phyloP scores from a whole-genome alignment of 2,329 filamentous ascomycete genomes.

The Phialophora tarda region DNA sequence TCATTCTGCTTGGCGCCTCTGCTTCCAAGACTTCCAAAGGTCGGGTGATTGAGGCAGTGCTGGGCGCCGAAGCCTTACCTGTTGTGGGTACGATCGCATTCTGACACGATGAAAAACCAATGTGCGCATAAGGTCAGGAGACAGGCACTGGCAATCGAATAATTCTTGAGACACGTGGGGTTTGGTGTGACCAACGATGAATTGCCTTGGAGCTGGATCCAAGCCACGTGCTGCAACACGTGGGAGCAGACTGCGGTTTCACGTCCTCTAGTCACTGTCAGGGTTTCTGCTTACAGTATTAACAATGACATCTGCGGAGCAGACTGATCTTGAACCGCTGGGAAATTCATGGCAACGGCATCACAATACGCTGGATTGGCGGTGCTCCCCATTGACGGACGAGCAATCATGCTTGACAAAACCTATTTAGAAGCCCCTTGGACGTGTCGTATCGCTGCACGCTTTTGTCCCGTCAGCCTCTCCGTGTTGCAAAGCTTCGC shows the following conservation, averaged over 20 bases:
- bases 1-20: slow-evolving; percentile 6
- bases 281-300: background rate
- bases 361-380: background rate
- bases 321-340: background rate
- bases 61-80: background rate
- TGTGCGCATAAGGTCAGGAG: background rate
- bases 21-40: slow-evolving; percentile 16
- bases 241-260: background rate
- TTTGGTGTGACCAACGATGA: background rate
- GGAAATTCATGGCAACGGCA: background rate
- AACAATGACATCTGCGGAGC: background rate
- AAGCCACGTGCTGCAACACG: background rate
- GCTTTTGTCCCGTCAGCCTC: background rate
- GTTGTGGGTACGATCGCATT: background rate
- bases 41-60: slow-evolving; percentile 17
- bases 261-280: background rate
- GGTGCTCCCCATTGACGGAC: background rate
- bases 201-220: background rate
- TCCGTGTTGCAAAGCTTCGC: background rate
- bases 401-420: background rate
- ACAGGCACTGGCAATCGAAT: background rate
- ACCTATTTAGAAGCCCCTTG: background rate
- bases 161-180: background rate
- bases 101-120: background rate
- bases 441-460: background rate